Percentiles rank a stretch among this genome's conserved stretches.
Conservation (phyloP, 192 early-diverging fungal species). For the Globomyces pollinis-pini region DNA sequence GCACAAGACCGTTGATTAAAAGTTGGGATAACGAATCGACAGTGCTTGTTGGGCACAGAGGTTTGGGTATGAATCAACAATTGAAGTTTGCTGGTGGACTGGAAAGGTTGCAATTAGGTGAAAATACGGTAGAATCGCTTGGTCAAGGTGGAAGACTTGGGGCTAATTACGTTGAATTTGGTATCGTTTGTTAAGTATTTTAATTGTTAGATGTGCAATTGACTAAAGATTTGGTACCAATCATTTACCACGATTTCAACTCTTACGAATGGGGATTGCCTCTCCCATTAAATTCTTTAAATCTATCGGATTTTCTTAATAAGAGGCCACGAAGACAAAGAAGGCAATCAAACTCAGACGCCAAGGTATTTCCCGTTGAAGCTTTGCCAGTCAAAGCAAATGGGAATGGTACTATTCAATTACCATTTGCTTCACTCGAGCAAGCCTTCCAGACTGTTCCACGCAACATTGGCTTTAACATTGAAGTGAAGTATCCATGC, state of each 20-base stretch:
- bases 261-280: constrained; percentile 24
- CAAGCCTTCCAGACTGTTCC: constrained; percentile 70
- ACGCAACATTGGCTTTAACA: constrained; percentile 72
- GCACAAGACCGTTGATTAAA: too few species aligned
- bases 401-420: constrained; percentile 70
- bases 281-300: constrained; percentile 27
- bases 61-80: constrained; percentile 74
- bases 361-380: neutral
- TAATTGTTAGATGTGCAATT: constrained; percentile 73
- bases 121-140: constrained; percentile 87
- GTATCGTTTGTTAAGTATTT: constrained; percentile 23
- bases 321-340: constrained; percentile 16
- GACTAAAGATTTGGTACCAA: constrained; percentile 76
- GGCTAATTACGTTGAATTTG: constrained; percentile 86
- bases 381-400: constrained; percentile 21
- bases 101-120: constrained; percentile 66
- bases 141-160: constrained; percentile 74
- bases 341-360: neutral
- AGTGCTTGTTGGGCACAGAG: constrained; percentile 80
- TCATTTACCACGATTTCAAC: constrained; percentile 85
- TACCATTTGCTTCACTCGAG: constrained; percentile 77
- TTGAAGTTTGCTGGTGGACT: constrained; percentile 10
- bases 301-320: constrained; percentile 27
- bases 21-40: too few species aligned
- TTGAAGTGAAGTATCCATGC: constrained; percentile 96